Base-by-base conservation (phyloP, 2,329 filamentous ascomycete genomes). In the Bimuria novae-zelandiae region DNA sequence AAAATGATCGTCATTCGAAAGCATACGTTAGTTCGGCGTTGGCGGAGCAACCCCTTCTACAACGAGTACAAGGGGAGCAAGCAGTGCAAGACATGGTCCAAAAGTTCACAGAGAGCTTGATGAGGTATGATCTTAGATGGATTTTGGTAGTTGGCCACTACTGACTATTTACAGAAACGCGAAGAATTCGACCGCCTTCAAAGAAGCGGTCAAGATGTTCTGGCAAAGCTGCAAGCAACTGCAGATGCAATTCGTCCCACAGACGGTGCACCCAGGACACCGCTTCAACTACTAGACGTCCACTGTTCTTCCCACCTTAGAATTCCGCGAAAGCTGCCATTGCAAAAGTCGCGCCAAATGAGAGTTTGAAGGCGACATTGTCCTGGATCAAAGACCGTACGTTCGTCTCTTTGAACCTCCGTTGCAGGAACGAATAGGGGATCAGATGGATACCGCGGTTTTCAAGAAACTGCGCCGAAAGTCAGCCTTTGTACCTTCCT, bases 291-390 rank as follows among this genome's bases (percentile, higher is more conserved):
- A 58, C 43, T 57, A 48, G 37, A 21, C 46, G 33, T 5, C 2
- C 37, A 10, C 44, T 1, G 6, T 17, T 27, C 55, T 55, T 22
- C 30, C n/a, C 55, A 14, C 29, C 43, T 51, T 62, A 84, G 52
- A 87, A 80, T 45, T 77, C 72, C 64, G 80, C 80, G 79, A 89
- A 88, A 2, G 83, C 84, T 43, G 88, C 87, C 65, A 92, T 74
- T 22, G 87, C 83, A 74, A 92, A 92, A 23, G 89, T 88, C 36
- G 84, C 66, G n/a, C 85, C 84, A 70, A 92, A 92, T 3, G 86
- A 85, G 19, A 86, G 69, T 67, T 87, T 88, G 68, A 89, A 88
- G 16, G 82, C 82, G 2, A 84, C 80, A 61, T 85, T 83, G 55
- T 82, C 78, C 62, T 82, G 78, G 48, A 87, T 73, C 40, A 80